phyloP scores from a whole-genome alignment of 495 filamentous ascomycete species.

The Talaromyces ruber region DNA sequence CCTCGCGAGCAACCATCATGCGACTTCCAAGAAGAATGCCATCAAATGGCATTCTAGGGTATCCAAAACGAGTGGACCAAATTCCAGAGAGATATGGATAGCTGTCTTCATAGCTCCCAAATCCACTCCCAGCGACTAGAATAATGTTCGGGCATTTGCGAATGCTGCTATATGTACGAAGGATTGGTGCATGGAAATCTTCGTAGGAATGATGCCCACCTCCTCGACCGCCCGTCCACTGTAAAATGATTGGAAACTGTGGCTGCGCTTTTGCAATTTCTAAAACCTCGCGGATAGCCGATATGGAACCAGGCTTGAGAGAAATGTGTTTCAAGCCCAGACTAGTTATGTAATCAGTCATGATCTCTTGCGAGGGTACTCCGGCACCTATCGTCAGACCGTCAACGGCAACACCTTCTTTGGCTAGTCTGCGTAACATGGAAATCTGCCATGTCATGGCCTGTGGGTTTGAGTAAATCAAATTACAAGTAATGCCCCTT shows the following conservation, averaged over 20 bases:
- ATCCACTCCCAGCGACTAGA: slow-evolving; percentile 41
- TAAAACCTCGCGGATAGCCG: slow-evolving; percentile 35
- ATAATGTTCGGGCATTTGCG: slow-evolving; percentile 37
- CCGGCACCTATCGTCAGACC: slow-evolving; percentile 40
- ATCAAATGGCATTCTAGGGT: slow-evolving; percentile 41
- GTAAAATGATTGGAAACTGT: slow-evolving; percentile 36
- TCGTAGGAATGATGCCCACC: slow-evolving; percentile 45
- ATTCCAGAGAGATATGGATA: slow-evolving; percentile 38
- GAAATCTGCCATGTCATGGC: slow-evolving; percentile 28
- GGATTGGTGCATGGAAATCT: slow-evolving; percentile 41
- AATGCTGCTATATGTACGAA: slow-evolving; percentile 33
- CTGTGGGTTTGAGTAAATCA: slow-evolving; percentile 29
- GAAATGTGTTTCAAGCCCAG: slow-evolving; percentile 38
- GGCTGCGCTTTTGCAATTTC: slow-evolving; percentile 36
- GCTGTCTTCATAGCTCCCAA: slow-evolving; percentile 35
- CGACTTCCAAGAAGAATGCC: slow-evolving; percentile 39
- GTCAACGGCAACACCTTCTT: slow-evolving; percentile 18
- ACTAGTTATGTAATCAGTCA: slow-evolving; percentile 33
- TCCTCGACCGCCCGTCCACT: slow-evolving; percentile 44
- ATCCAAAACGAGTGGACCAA: slow-evolving; percentile 30
- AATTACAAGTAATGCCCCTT: slow-evolving; percentile 26
- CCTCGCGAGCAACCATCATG: slow-evolving; percentile 39
- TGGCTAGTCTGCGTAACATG: slow-evolving; percentile 15
- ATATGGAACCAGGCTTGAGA: slow-evolving; percentile 39
- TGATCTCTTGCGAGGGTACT: slow-evolving; percentile 39